phyloP scores from a whole-genome alignment of 2,329 filamentous ascomycete genomes.

The Colletotrichum sp. region DNA sequence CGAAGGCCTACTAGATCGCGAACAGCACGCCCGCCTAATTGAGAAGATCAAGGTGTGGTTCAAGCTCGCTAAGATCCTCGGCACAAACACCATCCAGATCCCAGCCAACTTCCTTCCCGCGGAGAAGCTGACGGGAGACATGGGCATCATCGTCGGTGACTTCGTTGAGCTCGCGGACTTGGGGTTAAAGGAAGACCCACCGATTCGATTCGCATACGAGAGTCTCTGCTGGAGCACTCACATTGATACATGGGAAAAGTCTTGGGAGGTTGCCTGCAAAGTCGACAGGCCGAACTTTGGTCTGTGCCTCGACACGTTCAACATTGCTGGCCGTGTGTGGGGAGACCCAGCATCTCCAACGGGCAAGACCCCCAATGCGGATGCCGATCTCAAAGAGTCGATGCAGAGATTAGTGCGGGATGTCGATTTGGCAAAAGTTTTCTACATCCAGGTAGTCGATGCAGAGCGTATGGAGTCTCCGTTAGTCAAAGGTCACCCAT shows the following conservation, averaged over 20 bases:
- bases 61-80: constrained; percentile 62
- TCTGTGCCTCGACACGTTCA: constrained; percentile 80
- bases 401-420: constrained; percentile 55
- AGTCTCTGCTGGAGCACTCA: constrained; percentile 74
- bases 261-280: constrained; percentile 68
- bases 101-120: constrained; percentile 71
- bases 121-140: constrained; percentile 45
- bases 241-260: constrained; percentile 72
- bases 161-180: constrained; percentile 70
- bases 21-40: constrained; percentile 59
- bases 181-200: constrained; percentile 58
- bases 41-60: constrained; percentile 74
- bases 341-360: constrained; percentile 65
- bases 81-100: constrained; percentile 75
- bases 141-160: constrained; percentile 64
- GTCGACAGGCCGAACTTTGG: constrained; percentile 76
- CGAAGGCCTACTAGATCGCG: constrained; percentile 71
- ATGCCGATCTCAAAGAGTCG: constrained; percentile 56
- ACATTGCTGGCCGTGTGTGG: constrained; percentile 73
- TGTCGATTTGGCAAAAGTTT: constrained; percentile 69
- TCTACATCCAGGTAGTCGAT: constrained; percentile 79
- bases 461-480: constrained; percentile 64
- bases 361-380: constrained; percentile 59
- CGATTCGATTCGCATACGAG: constrained; percentile 75
- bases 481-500: constrained; percentile 54